Evolutionary conservation across 2,329 filamentous ascomycete species (phyloP).

Genomic region (Colletotrichum sp.): DNA sequence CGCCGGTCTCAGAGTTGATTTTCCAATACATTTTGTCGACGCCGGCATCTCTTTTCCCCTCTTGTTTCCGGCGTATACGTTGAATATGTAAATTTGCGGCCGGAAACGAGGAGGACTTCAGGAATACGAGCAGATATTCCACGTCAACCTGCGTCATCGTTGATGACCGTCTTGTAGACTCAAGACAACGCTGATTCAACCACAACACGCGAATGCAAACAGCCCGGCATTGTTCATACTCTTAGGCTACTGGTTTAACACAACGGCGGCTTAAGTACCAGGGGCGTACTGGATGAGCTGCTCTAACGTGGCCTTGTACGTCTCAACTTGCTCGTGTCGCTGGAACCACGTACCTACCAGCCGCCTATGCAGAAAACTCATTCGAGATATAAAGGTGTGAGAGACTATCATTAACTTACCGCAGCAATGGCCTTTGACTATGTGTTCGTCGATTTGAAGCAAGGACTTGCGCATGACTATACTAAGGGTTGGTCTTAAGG

Average conservation of each 20-base stretch:
- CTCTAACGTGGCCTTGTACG: not conserved
- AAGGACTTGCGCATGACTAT: not conserved
- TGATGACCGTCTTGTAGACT: rapidly evolving
- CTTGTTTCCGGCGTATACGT: not conserved
- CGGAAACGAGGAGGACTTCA: not conserved
- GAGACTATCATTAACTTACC: not conserved
- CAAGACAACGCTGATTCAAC: not conserved
- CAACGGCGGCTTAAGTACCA: not conserved
- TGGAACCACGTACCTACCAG: not conserved
- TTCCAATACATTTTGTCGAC: not conserved
- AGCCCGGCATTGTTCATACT: rapidly evolving
- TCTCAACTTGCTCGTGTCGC: not conserved
- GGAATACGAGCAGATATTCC: not conserved
- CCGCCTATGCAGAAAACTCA: rapidly evolving
- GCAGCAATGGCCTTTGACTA: not conserved
- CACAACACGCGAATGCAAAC: not conserved
- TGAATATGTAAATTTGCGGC: rapidly evolving
- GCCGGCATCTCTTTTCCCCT: not conserved
- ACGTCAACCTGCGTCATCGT: not conserved
- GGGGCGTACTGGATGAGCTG: not conserved
- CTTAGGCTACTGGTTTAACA: rapidly evolving
- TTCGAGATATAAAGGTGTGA: not conserved
- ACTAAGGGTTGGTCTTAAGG: rapidly evolving
- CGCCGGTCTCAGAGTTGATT: not conserved
- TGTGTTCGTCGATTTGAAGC: too few relatives aligned